Evolutionary conservation across 176 grass and related monocot genomes (phyloP), one percentile per base, ranked within the genome.

Genomic region (Aegilops bicornis): DNA sequence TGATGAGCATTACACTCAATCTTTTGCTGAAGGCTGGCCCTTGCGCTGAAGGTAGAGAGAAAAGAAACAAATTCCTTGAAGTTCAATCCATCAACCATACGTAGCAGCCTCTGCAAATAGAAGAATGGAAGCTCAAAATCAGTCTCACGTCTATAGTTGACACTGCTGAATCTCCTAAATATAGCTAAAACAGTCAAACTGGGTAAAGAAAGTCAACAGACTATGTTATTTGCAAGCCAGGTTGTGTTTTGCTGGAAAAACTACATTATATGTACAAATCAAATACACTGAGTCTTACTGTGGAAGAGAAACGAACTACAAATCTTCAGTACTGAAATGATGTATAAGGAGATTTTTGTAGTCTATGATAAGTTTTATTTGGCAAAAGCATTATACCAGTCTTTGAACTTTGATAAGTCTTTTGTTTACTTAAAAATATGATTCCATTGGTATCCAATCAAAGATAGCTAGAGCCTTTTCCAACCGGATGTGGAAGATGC

Each of bases 11-110:
- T 88, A 89, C 91, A 76, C 70, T 93, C 89, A 35, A 92, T 84
- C 69, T 92, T 94, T 74, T 92, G 90, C 20, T 65, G 88, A 81
- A 66, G 42, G 19, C 78, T 87, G 64, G 91, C 86, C 67, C 89
- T 87, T 42, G 81, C 24, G 31, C 90, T 94, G 88, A 96, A 95
- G 2, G 91, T 87, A 33, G 91, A 98, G 17, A 98, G 91, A 75
- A 95, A 92, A 0, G 93, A 90, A 63, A 94, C 93, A 83, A 92
- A 95, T 66, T 59, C 90, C 74, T 94, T 92, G 64, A 94, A 94
- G 59, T 95, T 94, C 75, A 95, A 91, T 25, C 89, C 92, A 82
- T 95, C 95, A 70, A 97, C 87, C 84, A 97, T 97, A 31, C 85
- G 87, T 30, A 91, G 86, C 85, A 97, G 61, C 65, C 89, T 97